These are phyloP conservation scores for Coleophoma eucalyptorum DNA, from an alignment of 2,329 filamentous ascomycete genomes.

Conservation along the genomic window DNA sequence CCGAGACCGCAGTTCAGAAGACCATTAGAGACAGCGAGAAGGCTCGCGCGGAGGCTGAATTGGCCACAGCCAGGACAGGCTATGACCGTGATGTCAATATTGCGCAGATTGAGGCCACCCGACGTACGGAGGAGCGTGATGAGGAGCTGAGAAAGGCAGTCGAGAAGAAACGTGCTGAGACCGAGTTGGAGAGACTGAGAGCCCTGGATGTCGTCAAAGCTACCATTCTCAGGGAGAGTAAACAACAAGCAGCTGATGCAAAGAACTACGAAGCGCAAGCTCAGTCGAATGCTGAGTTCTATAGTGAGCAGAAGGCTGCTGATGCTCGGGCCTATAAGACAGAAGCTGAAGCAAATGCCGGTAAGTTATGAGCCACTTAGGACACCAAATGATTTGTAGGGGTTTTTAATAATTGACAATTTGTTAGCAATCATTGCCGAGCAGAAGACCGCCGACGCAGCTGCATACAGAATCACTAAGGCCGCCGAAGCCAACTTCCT, in stretches of 20 bases:
- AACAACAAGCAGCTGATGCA: conserved; percentile 65
- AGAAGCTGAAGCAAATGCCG: conserved; percentile 35
- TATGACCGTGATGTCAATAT: conserved; percentile 74
- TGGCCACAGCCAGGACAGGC: conserved; percentile 68
- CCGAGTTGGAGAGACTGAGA: conserved; percentile 76
- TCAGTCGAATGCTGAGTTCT: conserved; percentile 43
- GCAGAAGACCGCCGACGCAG: conserved; percentile 33
- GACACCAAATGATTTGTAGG: background rate
- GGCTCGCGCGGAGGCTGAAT: conserved; percentile 70
- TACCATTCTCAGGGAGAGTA: conserved; percentile 62
- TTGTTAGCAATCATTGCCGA: background rate
- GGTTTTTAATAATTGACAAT: background rate
- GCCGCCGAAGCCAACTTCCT: conserved; percentile 33
- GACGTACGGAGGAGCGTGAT: conserved; percentile 71
- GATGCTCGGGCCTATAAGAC: conserved; percentile 46
- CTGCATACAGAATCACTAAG: background rate
- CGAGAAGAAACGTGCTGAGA: conserved; percentile 71
- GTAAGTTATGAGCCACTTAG: background rate
- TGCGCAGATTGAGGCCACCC: conserved; percentile 68
- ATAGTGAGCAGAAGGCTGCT: conserved; percentile 42
- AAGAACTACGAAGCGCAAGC: conserved; percentile 61
- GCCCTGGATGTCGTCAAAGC: conserved; percentile 78
- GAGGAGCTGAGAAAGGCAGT: conserved; percentile 78
- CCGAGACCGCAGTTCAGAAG: conserved; percentile 76
- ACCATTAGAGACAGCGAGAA: conserved; percentile 79